These are phyloP conservation scores for Yamadazyma nakazawae DNA, from an alignment of 805 yeast genomes.

Conservation along the genomic window DNA sequence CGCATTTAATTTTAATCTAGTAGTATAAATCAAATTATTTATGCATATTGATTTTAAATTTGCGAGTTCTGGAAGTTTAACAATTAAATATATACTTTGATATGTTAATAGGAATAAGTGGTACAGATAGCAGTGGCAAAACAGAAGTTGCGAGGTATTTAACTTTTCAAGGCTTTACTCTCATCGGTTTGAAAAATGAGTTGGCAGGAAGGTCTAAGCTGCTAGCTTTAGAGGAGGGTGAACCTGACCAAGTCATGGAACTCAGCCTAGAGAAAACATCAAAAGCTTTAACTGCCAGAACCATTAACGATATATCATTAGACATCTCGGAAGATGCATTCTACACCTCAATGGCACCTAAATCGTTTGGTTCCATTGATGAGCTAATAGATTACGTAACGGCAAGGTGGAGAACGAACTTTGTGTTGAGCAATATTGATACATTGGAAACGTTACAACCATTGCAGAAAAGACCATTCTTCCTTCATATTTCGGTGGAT, in stretches of 20 bases:
- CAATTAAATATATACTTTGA: not conserved
- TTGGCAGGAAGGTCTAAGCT: not conserved
- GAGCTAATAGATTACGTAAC: constrained; percentile 63
- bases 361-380: constrained; percentile 35
- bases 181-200: constrained; percentile 15
- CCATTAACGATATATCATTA: not conserved
- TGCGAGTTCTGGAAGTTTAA: no score
- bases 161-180: constrained; percentile 49
- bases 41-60: no score
- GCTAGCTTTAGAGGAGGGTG: not conserved
- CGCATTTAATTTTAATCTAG: no score
- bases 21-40: no score
- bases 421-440: constrained; percentile 53
- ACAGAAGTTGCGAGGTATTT: constrained; percentile 60
- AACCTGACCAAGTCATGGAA: not conserved
- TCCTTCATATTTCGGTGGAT: constrained; percentile 73
- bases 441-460: constrained; percentile 41
- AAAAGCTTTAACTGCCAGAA: not conserved
- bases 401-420: constrained; percentile 57
- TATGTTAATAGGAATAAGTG: constrained; percentile 77
- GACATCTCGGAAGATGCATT: not conserved
- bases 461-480: constrained; percentile 72
- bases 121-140: constrained; percentile 65
- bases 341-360: constrained; percentile 8
- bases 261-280: not conserved